These are phyloP conservation scores for Trifolium pratense DNA, from an alignment of 306 rosid species.

Conservation along the genomic window DNA sequence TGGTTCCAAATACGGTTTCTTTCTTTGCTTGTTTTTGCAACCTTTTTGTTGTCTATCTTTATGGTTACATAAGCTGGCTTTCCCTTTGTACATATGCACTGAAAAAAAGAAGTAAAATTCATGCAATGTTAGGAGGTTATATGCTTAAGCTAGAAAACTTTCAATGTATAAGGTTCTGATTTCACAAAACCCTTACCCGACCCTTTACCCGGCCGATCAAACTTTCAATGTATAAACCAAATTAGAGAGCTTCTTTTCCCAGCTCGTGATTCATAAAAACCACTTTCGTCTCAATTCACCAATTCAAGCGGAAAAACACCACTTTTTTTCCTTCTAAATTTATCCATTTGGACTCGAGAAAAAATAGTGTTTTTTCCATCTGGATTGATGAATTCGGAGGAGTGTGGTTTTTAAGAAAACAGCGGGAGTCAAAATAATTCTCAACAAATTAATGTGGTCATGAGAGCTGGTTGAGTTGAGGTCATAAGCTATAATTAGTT, in stretches of 20 bases:
- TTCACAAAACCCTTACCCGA: background rate
- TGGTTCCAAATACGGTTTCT: constrained; percentile 77
- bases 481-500: background rate
- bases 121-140: constrained; percentile 14
- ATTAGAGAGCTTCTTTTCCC: too few species aligned
- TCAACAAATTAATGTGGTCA: background rate
- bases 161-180: background rate
- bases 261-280: too few species aligned
- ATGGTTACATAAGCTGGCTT: constrained; percentile 75
- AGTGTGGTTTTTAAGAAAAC: too few species aligned
- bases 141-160: constrained; percentile 13
- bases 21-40: constrained; percentile 67
- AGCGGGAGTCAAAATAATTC: too few species aligned
- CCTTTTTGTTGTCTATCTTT: constrained; percentile 64
- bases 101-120: constrained; percentile 26
- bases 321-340: too few species aligned
- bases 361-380: too few species aligned
- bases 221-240: background rate
- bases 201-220: background rate
- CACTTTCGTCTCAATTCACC: too few species aligned
- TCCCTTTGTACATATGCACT: constrained; percentile 62
- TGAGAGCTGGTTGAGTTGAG: background rate
- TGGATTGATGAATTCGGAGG: too few species aligned
- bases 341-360: too few species aligned
- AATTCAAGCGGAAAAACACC: too few species aligned